Evolutionary conservation across 352 stramenopile genomes (phyloP).

Genomic region (Globisporangium camurandrum): DNA sequence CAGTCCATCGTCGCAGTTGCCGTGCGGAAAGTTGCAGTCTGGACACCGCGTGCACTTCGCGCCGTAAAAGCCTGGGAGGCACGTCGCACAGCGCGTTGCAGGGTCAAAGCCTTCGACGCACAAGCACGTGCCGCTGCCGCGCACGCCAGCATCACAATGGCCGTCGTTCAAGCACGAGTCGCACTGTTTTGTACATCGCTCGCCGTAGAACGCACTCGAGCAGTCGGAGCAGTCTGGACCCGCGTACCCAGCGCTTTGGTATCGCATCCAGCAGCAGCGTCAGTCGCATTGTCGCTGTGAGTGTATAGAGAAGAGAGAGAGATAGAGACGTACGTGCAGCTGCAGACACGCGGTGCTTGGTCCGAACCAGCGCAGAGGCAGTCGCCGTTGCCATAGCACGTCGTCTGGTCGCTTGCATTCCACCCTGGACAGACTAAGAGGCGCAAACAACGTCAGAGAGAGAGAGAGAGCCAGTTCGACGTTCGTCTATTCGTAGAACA

Average conservation of each 20-base stretch:
- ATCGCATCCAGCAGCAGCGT: too few species aligned
- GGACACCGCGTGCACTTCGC: conserved; percentile 62
- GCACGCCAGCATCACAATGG: conserved; percentile 54
- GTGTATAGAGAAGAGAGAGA: background rate
- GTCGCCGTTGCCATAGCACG: conserved; percentile 61
- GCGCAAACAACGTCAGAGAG: conserved; percentile 3
- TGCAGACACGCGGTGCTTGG: conserved; percentile 40
- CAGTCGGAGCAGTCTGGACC: conserved; percentile 70
- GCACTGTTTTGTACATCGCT: conserved; percentile 41
- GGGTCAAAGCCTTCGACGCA: conserved; percentile 74
- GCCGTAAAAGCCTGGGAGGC: conserved; percentile 69
- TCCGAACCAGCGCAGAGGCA: conserved; percentile 68
- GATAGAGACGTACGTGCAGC: conserved; percentile 72
- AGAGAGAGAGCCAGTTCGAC: background rate
- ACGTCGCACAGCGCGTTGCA: conserved; percentile 61
- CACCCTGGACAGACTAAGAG: conserved; percentile 70
- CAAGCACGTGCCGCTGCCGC: conserved; percentile 57
- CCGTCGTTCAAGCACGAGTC: conserved; percentile 73
- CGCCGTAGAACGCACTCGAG: conserved; percentile 44
- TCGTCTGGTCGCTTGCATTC: conserved; percentile 33
- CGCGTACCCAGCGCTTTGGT: conserved; percentile 55
- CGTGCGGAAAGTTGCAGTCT: conserved; percentile 79
- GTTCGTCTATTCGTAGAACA: background rate
- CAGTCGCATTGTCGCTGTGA: background rate
- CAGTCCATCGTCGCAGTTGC: conserved; percentile 78